Percentiles rank a stretch among this genome's conserved stretches.
Conservation (phyloP, 306 rosid species). For the Quillaja saponaria region DNA sequence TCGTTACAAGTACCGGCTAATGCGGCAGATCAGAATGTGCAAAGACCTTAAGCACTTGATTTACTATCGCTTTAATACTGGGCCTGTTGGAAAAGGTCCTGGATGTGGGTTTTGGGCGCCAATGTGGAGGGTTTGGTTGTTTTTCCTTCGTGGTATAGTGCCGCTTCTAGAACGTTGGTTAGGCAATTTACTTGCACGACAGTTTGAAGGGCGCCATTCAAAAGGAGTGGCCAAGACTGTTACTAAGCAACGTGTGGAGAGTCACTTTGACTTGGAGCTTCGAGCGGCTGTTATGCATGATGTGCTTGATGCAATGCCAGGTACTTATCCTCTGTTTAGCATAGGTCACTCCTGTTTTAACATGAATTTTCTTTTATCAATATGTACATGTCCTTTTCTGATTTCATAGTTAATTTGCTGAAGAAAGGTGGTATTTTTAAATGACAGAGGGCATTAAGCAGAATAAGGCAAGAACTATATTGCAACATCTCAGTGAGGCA, state of each 20-base stretch:
- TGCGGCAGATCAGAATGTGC: conserved; percentile 99
- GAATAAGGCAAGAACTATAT: conserved; percentile 91
- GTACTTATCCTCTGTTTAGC: conserved; percentile 27
- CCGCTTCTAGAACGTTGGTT: conserved; percentile 96
- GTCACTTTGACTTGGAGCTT: conserved; percentile 97
- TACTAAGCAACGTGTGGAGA: conserved; percentile 98
- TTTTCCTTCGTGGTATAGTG: conserved; percentile 97
- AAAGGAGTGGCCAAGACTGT: conserved; percentile 99
- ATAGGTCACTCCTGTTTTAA: background rate
- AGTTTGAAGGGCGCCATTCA: conserved; percentile 97
- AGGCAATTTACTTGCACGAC: conserved; percentile 95
- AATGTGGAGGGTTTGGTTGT: conserved; percentile 99
- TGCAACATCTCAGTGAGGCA: conserved; percentile 98
- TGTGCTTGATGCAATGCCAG: conserved; percentile 99
- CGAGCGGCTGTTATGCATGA: conserved; percentile 99
- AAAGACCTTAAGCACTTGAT: conserved; percentile 95
- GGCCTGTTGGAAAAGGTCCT: conserved; percentile 99
- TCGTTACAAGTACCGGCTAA: conserved; percentile 92
- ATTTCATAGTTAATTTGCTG: conserved; percentile 8
- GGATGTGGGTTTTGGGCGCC: conserved; percentile 99
- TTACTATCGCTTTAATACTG: conserved; percentile 97
- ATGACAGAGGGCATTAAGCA: conserved; percentile 93
- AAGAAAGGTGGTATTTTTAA: background rate
- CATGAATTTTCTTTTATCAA: too few species aligned
- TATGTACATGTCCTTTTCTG: too few species aligned